Evolutionary conservation across 495 filamentous ascomycete species (phyloP), one percentile per base, ranked within the genome.

Genomic region (Penicillium salamii): DNA sequence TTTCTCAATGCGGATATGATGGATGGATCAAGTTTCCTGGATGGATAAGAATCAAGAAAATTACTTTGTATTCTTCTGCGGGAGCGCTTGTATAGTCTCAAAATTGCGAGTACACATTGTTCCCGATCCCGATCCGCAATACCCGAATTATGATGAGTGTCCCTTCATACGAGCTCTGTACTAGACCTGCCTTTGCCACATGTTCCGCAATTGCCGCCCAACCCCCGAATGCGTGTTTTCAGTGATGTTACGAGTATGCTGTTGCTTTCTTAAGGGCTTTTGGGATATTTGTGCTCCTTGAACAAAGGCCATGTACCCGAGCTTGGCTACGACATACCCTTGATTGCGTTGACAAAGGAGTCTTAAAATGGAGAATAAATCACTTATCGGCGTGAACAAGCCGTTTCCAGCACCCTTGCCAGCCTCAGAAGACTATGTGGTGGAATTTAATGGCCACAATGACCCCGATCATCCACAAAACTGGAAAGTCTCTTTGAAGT

Each of bases 391-490:
- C 5, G 57, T 39, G 13, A 62, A 57, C 8, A 70, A 58, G 43
- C 66, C 71, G 6, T 74, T 75, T 49, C 76, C 77, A 2, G 68
- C 66, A 3, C 43, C 61, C 1, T 57, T 79, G 1, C 74, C 74
- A 13, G 53, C 66, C 20, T 31, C 59, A 0, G 59, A 68, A 21
- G 63, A 67, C 23, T 81, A 80, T 54, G 70, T 81, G 13, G 78
- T 82, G 7, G 76, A 81, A 46, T 82, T 80, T 47, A 57, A 48
- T 31, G 46, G 46, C 11, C 34, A 24, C 15, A 23, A 48, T 31
- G 46, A 48, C 19, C 46, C 46, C 7, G 20, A 39, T 18, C 71
- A 83, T 54, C 76, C 79, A 3, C 70, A 77, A 51, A 83, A 82
- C 58, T 82, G 78, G 76, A 53, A 61, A 3, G 49, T 67, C 0